These are phyloP conservation scores for Lithocarpus polystachyus DNA, from an alignment of 306 rosid species.

Conservation along the genomic window DNA sequence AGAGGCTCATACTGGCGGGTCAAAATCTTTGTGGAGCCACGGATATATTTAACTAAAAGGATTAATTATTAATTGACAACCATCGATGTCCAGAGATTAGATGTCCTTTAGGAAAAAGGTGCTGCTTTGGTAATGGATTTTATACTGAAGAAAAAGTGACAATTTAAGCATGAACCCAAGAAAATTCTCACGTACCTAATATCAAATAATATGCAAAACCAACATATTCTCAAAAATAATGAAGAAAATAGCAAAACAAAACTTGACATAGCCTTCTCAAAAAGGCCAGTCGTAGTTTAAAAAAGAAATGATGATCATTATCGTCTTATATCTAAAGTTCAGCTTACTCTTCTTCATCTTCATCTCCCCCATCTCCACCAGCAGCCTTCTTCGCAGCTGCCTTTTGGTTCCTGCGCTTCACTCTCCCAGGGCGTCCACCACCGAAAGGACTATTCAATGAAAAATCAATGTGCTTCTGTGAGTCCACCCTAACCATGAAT, in stretches of 20 bases:
- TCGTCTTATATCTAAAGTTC: not conserved
- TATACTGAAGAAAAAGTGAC: not conserved
- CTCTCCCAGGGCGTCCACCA: slow-evolving; percentile 41
- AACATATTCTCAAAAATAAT: not conserved
- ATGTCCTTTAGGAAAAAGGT: not conserved
- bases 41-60: too few species aligned
- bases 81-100: too few species aligned
- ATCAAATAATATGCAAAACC: not conserved
- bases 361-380: slow-evolving; percentile 37
- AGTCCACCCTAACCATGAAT: slow-evolving; percentile 39
- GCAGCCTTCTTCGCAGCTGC: slow-evolving; percentile 38
- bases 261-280: not conserved
- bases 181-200: not conserved
- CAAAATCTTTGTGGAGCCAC: too few species aligned
- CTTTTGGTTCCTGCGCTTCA: slow-evolving; percentile 38
- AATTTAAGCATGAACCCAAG: not conserved
- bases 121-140: not conserved
- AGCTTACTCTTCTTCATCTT: slow-evolving; percentile 32
- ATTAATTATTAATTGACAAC: too few species aligned
- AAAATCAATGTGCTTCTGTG: slow-evolving; percentile 39
- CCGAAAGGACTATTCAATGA: slow-evolving; percentile 37
- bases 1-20: too few species aligned
- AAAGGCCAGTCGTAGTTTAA: not conserved
- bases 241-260: not conserved
- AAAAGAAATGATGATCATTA: not conserved